phyloP scores from a whole-genome alignment of 1,139 yeast genomes.

The Meyerozyma smithsonii region DNA sequence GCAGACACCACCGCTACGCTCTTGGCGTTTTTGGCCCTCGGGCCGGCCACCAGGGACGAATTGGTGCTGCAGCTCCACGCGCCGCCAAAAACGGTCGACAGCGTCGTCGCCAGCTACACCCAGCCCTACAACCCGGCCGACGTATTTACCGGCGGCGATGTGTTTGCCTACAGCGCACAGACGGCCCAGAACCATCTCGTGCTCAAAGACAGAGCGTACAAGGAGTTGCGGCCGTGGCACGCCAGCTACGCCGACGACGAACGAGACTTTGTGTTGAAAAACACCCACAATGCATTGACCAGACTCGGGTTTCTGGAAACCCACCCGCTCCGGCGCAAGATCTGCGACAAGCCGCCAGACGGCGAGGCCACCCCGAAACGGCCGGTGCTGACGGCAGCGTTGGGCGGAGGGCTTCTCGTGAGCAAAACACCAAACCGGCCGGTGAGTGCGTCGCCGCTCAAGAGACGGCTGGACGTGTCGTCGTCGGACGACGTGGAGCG shows the following conservation, averaged over 20 bases:
- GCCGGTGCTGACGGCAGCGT: constrained; percentile 18
- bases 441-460: neutral
- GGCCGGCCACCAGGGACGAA: constrained; percentile 11
- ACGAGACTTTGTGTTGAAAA: constrained; percentile 27
- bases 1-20: constrained; percentile 7
- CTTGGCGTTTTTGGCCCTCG: constrained; percentile 12
- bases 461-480: constrained; percentile 12
- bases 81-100: constrained; percentile 7
- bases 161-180: constrained; percentile 21
- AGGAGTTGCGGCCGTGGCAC: constrained; percentile 38
- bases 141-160: constrained; percentile 29
- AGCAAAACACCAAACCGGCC: constrained; percentile 5
- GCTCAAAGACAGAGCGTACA: constrained; percentile 40
- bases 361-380: constrained; percentile 11
- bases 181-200: constrained; percentile 14
- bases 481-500: constrained; percentile 15
- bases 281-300: constrained; percentile 37
- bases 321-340: constrained; percentile 39
- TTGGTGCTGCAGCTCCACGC: constrained; percentile 7
- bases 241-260: constrained; percentile 28
- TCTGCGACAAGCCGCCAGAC: constrained; percentile 18
- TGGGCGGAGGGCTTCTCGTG: constrained; percentile 22
- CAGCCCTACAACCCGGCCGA: constrained; percentile 32
- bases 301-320: constrained; percentile 42
- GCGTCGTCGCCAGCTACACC: constrained; percentile 15